Evolutionary conservation across 1,284 basidiomycete species (phyloP), one percentile per base, ranked within the genome.

Genomic region (Coniferiporia weirii): DNA sequence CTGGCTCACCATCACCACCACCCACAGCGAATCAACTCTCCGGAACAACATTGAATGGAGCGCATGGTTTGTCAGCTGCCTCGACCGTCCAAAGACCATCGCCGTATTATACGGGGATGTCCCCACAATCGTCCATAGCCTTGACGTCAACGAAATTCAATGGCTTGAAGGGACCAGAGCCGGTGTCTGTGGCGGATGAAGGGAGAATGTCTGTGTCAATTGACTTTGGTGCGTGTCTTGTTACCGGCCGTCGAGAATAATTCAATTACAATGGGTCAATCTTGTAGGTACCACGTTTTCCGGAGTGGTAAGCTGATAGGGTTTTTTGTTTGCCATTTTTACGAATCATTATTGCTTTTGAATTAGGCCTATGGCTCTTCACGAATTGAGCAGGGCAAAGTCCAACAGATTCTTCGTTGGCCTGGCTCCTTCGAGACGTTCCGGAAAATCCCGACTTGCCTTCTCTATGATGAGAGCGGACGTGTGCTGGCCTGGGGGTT

Each of bases 381-480:
- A n/a, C 83, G 89, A 61, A 88, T 91, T 64, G 81, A 84, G n/a
- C 81, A 79, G 1, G 89, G 89, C 10, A 76, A 76, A 62, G 80
- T 91, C 0, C 89, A 90, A 65, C 89, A 91, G 67, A 90, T 91
- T 54, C 71, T 91, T 7, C 80, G 81, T 61, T 90, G 89, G 89
- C 87, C 87, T 0, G 87, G 87, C 22, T 87, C 87, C 2, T 79
- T 83, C 61, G 89, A 91, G 70, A 89, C 85, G 1, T 90, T 89
- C 73, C 78, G 87, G 66, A 91, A 91, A 73, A 85, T 91, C 48
- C 89, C 89, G 4, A 91, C 89, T 0, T 91, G 88, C 68, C 73
- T 91, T 32, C 70, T 91, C 12, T 91, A 91, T 63, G 84, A 90
- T 64, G 82, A 85, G 50, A 70, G 73, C 44, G 89, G 88, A 0